phyloP scores from a whole-genome alignment of 176 grass and related monocot genomes.

The Otatea glauca region DNA sequence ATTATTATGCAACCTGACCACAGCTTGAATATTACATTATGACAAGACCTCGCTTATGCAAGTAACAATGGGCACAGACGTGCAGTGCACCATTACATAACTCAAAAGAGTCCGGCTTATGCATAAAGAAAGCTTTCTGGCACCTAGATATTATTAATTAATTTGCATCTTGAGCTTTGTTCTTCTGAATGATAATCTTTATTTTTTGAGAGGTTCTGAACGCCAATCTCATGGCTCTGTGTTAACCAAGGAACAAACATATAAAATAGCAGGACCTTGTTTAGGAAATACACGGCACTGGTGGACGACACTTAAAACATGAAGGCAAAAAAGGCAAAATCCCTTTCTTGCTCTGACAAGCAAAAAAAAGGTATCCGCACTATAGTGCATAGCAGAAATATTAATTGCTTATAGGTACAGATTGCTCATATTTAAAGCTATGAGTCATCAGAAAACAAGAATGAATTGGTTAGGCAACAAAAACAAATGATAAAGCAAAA shows the following conservation, averaged over 20 bases:
- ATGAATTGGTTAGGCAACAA: conserved; percentile 15
- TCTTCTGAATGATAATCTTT: not conserved
- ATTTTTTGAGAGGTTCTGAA: not conserved
- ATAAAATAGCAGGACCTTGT: conserved; percentile 15
- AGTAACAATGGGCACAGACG: not conserved
- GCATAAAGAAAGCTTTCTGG: not conserved
- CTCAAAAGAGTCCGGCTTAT: conserved; percentile 24
- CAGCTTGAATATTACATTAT: conserved; percentile 9
- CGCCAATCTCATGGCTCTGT: conserved; percentile 5
- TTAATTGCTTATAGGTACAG: not conserved
- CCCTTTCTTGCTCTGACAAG: conserved; percentile 30
- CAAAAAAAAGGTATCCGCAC: conserved; percentile 21
- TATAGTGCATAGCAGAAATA: conserved; percentile 21
- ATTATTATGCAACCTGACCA: conserved; percentile 9
- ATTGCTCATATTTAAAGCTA: conserved; percentile 27
- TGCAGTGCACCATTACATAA: not conserved
- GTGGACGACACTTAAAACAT: conserved; percentile 23
- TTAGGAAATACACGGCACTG: conserved; percentile 21
- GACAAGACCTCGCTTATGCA: conserved; percentile 13
- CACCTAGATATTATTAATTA: conserved; percentile 31
- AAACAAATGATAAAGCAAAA: not conserved
- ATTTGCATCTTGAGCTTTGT: conserved; percentile 28
- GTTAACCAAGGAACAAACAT: conserved; percentile 20
- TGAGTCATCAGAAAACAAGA: conserved; percentile 29
- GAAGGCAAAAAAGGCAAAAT: conserved; percentile 28